Evolutionary conservation across 129 eudicot genomes (phyloP).

Genomic region (Cynara cardunculus): DNA sequence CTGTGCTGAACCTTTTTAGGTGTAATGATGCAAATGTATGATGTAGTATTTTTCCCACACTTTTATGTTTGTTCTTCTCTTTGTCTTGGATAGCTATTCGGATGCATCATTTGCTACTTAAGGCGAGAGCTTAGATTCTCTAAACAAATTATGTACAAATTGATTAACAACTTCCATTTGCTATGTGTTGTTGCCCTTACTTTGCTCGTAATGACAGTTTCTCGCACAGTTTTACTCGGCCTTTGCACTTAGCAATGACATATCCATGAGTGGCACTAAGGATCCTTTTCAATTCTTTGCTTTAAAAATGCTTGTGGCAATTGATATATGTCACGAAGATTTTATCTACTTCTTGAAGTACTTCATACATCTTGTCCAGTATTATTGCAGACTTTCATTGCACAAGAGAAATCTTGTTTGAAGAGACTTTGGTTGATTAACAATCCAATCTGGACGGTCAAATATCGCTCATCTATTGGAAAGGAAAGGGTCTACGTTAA

Average conservation of each 20-base stretch:
- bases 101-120: neutral
- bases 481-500: slow-evolving; percentile 60
- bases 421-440: slow-evolving; percentile 64
- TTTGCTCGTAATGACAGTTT: neutral
- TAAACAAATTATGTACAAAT: neutral
- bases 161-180: neutral
- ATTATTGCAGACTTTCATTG: slow-evolving; percentile 63
- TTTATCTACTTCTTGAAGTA: neutral
- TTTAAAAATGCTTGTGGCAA: neutral
- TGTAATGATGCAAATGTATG: neutral
- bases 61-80: neutral
- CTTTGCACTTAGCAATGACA: neutral
- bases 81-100: neutral
- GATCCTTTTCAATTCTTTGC: neutral
- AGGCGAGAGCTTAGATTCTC: neutral
- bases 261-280: neutral
- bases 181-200: neutral
- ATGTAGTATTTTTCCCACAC: neutral
- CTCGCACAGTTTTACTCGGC: neutral
- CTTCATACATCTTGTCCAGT: slow-evolving; percentile 5
- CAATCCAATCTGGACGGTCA: slow-evolving; percentile 52
- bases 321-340: neutral
- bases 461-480: slow-evolving; percentile 46
- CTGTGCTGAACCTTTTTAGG: neutral
- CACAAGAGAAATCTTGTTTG: slow-evolving; percentile 86